Percentiles rank a stretch among this genome's conserved stretches.
phyloP scores from a whole-genome alignment of 148 eudicot genomes.

The Cornus kousa region DNA sequence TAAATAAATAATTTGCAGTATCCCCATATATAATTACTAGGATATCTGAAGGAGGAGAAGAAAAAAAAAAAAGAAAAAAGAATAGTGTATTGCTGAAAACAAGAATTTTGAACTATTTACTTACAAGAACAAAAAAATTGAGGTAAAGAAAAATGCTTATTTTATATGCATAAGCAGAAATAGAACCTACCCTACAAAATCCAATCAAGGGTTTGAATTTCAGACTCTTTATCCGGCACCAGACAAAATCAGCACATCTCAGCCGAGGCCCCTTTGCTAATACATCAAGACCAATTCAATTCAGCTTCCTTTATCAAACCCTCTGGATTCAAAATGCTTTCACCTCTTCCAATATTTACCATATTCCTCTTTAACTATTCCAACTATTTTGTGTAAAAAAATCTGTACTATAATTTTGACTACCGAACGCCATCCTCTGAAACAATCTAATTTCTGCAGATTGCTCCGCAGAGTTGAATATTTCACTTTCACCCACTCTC shows the following conservation, averaged over 20 bases:
- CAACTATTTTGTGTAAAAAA: conserved; percentile 37
- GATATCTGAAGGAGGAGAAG: too few species aligned
- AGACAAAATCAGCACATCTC: conserved; percentile 2
- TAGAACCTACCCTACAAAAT: conserved; percentile 18
- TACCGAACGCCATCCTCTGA: conserved; percentile 71
- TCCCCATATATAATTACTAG: too few species aligned
- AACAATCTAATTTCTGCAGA: conserved; percentile 76
- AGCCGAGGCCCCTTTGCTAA: background rate
- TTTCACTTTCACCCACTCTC: conserved; percentile 77
- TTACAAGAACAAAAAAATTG: background rate
- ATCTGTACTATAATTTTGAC: conserved; percentile 59
- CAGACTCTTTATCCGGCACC: background rate
- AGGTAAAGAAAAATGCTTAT: background rate
- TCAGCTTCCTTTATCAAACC: conserved; percentile 3
- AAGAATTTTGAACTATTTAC: background rate
- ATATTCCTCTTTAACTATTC: conserved; percentile 15
- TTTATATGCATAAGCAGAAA: background rate
- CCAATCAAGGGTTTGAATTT: conserved; percentile 5
- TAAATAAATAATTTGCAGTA: too few species aligned
- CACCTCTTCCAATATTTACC: background rate
- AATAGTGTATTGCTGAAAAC: background rate
- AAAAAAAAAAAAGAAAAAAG: background rate
- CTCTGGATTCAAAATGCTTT: background rate
- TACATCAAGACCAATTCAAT: conserved; percentile 11
- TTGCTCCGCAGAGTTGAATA: conserved; percentile 53